A percentile compares a stretch with the other conserved stretches of the same genome.
Conservation (phyloP, 768 basidiomycete genomes). For the Omphalotus guepiniiformis region DNA sequence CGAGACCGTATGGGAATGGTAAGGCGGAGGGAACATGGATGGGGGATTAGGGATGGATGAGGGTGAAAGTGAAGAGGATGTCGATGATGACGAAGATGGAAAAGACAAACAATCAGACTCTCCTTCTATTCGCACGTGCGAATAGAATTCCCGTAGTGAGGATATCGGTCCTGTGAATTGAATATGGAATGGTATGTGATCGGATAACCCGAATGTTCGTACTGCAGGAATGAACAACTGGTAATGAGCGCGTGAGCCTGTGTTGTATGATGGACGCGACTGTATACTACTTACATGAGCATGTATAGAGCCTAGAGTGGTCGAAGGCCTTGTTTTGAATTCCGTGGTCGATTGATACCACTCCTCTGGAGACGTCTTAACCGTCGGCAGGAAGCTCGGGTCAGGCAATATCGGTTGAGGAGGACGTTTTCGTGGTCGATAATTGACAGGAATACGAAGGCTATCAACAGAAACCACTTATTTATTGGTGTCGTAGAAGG, state of each 20-base stretch:
- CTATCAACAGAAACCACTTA: background rate
- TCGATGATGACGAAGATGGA: no score
- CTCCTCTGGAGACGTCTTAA: conserved; percentile 9
- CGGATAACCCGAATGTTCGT: conserved; percentile 47
- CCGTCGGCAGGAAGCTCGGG: conserved; percentile 1
- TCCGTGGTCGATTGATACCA: conserved; percentile 2
- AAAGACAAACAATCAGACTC: no score
- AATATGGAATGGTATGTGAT: conserved; percentile 61
- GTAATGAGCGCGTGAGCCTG: background rate
- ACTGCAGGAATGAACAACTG: conserved; percentile 62
- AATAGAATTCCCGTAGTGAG: conserved; percentile 40
- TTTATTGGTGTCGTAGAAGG: background rate
- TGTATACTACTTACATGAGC: conserved; percentile 3
- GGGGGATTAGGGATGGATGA: no score
- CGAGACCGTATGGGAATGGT: background rate
- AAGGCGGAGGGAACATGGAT: background rate
- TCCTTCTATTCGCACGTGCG: conserved; percentile 1
- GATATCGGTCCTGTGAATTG: conserved; percentile 47
- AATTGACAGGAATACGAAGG: conserved; percentile 10
- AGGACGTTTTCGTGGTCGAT: conserved; percentile 10
- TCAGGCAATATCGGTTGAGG: conserved; percentile 3
- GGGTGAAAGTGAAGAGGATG: no score
- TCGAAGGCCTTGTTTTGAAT: background rate
- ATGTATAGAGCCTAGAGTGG: conserved; percentile 1
- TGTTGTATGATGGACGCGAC: background rate